These are phyloP conservation scores for Cryptosporidium sp. DNA, from an alignment of 169 alveolate species.

Conservation along the genomic window DNA sequence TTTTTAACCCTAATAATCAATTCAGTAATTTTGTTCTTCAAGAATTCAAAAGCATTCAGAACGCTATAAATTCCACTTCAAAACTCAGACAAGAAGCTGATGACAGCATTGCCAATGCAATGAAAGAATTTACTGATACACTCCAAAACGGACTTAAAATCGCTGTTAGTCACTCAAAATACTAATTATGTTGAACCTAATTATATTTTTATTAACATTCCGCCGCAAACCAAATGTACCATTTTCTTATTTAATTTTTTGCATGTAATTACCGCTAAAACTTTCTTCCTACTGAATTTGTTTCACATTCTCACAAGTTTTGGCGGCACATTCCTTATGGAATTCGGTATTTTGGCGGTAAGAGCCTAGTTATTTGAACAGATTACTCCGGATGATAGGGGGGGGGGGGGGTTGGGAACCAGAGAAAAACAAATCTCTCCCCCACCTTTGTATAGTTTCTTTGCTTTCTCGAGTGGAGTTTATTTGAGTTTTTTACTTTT, in stretches of 20 bases:
- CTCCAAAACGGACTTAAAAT: conserved; percentile 72
- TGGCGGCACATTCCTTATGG: not conserved
- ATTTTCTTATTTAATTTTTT: not conserved
- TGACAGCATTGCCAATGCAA: conserved; percentile 67
- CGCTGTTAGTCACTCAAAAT: conserved; percentile 58
- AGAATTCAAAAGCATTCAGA: conserved; percentile 57
- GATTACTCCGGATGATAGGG: not conserved
- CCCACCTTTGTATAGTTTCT: not conserved
- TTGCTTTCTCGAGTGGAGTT: not conserved
- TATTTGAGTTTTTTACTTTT: not conserved
- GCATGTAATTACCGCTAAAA: not conserved
- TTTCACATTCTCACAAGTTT: not conserved
- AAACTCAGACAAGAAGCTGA: conserved; percentile 70
- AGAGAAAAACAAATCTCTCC: not conserved
- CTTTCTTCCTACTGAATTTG: not conserved
- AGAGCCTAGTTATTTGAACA: not conserved
- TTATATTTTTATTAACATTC: not conserved
- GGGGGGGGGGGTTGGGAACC: not conserved
- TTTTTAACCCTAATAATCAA: conserved; percentile 58
- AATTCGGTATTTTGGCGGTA: not conserved
- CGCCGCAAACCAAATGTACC: not conserved
- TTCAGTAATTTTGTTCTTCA: conserved; percentile 50
- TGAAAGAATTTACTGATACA: conserved; percentile 67
- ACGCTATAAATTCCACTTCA: conserved; percentile 50
- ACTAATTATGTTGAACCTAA: not conserved